Percentiles rank a stretch among this genome's conserved stretches.
phyloP scores from a whole-genome alignment of 129 eudicot genomes.

The Lonicera japonica region DNA sequence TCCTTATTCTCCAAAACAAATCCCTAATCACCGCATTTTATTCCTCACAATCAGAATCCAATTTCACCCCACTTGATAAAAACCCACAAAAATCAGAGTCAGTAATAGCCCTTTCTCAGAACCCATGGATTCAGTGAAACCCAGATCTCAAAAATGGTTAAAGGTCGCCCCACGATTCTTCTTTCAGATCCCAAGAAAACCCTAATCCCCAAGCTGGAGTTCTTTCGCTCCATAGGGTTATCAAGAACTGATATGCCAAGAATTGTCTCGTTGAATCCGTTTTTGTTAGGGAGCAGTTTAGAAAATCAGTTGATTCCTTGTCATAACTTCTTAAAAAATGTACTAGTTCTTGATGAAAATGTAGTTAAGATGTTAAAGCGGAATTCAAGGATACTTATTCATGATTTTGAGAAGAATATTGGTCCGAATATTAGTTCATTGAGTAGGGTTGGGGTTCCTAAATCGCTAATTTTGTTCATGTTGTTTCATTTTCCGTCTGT shows the following conservation, averaged over 20 bases:
- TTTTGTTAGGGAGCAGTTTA: too few relatives aligned
- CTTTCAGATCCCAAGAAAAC: background rate
- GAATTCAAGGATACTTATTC: background rate
- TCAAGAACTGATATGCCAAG: too few relatives aligned
- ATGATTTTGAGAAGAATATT: background rate
- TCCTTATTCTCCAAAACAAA: too few relatives aligned
- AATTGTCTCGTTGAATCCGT: too few relatives aligned
- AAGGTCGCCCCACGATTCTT: background rate
- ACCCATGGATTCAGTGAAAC: background rate
- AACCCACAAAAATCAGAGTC: background rate
- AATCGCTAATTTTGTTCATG: background rate
- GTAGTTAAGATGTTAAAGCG: background rate
- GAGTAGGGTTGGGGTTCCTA: too few relatives aligned
- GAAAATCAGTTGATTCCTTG: too few relatives aligned
- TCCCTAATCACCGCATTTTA: too few relatives aligned
- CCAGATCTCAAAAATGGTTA: background rate
- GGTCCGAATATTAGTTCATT: too few relatives aligned
- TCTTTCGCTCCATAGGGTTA: too few relatives aligned
- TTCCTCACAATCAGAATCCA: too few relatives aligned
- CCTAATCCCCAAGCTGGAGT: constrained; percentile 3
- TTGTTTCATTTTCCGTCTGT: background rate
- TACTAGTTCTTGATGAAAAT: too few relatives aligned
- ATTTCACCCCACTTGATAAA: background rate
- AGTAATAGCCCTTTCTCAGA: background rate
- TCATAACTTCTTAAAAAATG: too few relatives aligned